phyloP scores from a whole-genome alignment of 345 rosid genomes.

The rapeseed (Brassica napus) region DNA sequence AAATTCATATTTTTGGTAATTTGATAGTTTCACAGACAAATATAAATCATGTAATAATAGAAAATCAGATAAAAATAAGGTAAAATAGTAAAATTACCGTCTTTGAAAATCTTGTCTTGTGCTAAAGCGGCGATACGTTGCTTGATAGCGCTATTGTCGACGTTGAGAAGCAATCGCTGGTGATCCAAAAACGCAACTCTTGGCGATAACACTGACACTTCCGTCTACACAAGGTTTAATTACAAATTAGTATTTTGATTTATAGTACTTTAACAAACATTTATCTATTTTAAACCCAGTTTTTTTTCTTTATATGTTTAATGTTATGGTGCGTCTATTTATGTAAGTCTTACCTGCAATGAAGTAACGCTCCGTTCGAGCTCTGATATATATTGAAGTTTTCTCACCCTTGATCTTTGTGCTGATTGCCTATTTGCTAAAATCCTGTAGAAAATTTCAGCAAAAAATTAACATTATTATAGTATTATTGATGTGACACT shows the following conservation, averaged over 20 bases:
- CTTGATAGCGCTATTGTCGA: slow-evolving; percentile 85
- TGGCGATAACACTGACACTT: slow-evolving; percentile 88
- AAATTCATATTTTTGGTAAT: not conserved
- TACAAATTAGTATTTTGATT: slow-evolving; percentile 25
- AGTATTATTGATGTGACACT: slow-evolving; percentile 69
- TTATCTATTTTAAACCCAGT: not conserved
- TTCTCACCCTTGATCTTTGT: slow-evolving; percentile 89
- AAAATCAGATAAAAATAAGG: not conserved
- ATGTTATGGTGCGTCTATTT: too few relatives aligned
- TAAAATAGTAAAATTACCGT: slow-evolving; percentile 49
- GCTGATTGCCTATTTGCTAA: slow-evolving; percentile 95
- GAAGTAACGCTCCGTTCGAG: slow-evolving; percentile 89
- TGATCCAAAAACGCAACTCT: slow-evolving; percentile 89
- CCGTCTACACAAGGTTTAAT: slow-evolving; percentile 52
- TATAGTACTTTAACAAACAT: not conserved
- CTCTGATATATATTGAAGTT: slow-evolving; percentile 89
- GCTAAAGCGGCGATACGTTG: slow-evolving; percentile 93
- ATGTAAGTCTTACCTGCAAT: slow-evolving; percentile 54
- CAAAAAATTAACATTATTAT: not conserved
- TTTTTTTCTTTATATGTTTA: not conserved
- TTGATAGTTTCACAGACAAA: not conserved
- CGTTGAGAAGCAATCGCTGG: slow-evolving; percentile 81
- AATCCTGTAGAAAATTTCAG: slow-evolving; percentile 34
- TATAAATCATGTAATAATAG: not conserved
- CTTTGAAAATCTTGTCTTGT: slow-evolving; percentile 93